Evolutionary conservation across 2,329 filamentous ascomycete genomes (phyloP), one percentile per base, ranked within the genome.

Genomic region (Botrytis squamosa): DNA sequence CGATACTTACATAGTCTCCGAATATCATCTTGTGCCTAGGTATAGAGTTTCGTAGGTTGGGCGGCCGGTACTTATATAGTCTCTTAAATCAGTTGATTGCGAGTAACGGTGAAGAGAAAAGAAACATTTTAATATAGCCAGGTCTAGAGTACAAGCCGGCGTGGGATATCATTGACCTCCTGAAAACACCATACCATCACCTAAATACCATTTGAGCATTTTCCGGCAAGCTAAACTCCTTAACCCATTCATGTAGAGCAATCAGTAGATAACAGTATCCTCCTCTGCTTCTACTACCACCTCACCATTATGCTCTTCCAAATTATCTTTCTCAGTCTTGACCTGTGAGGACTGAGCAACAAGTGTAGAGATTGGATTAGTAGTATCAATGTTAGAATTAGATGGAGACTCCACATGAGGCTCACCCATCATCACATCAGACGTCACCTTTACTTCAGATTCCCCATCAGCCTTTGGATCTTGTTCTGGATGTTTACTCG

Each of bases 221-320:
- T 55, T 57, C 16, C 36, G 22, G 18, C 36, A 40, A 60, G 33
- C 33, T 16, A 68, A 52, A 55, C 36, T 55, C 67, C 38, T 40
- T 52, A 29, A 38, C 33, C 29, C 25, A 70, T 22, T 33, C 46
- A 71, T 42, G 22, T 33, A 66, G 20, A 65, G 42, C 59, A 71
- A 72, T 88, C 85, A 97, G 84, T 97, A 97, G 74, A 97, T 95
- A 71, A 97, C 93, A 78, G 92, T 94, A 80, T 97, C 94, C 84
- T 98, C 94, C 75, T 94, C 93, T 72, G 92, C 93, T 82, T 94
- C 92, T 71, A 96, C 90, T 77, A 97, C 87, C 73, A 95, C 91
- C 79, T 95, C 93, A 71, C 90, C 92, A 69, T 88, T 87, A 75
- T 94, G 90, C 79, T 95, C 92, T 74, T 92, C 87, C 77, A 87